Evolutionary conservation across 257 asterid genomes (phyloP).

Genomic region (Solanum medicagineum): DNA sequence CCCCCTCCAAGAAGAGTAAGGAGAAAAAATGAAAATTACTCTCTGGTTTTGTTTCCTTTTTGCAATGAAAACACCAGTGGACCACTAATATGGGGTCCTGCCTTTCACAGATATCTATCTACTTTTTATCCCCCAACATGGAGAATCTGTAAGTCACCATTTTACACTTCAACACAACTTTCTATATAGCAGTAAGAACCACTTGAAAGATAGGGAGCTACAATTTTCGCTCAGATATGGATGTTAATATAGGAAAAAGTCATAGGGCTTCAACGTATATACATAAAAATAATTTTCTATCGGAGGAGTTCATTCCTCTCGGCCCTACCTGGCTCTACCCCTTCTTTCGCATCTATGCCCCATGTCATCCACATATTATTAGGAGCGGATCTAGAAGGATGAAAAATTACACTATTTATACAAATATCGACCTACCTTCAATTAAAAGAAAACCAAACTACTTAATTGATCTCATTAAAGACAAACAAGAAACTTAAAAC

Average conservation of each 20-base stretch:
- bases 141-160: conserved; percentile 2
- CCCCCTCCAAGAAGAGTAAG: conserved; percentile 8
- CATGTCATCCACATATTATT: neutral
- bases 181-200: neutral
- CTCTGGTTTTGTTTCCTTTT: conserved; percentile 6
- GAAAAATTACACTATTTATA: neutral
- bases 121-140: conserved; percentile 30
- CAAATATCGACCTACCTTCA: neutral
- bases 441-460: neutral
- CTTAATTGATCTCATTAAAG: neutral
- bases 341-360: neutral
- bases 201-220: neutral
- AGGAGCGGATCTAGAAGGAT: neutral
- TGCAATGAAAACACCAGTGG: conserved; percentile 5
- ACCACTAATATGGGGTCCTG: conserved; percentile 15
- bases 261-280: too few relatives aligned
- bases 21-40: conserved; percentile 4
- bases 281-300: too few relatives aligned
- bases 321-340: neutral
- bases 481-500: neutral
- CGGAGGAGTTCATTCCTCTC: rapidly evolving
- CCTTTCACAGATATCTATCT: neutral
- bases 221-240: neutral
- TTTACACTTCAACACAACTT: neutral
- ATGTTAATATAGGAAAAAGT: neutral